These are phyloP conservation scores for Schizosaccharomyces lindneri DNA, from an alignment of 805 yeast genomes.

Conservation along the genomic window DNA sequence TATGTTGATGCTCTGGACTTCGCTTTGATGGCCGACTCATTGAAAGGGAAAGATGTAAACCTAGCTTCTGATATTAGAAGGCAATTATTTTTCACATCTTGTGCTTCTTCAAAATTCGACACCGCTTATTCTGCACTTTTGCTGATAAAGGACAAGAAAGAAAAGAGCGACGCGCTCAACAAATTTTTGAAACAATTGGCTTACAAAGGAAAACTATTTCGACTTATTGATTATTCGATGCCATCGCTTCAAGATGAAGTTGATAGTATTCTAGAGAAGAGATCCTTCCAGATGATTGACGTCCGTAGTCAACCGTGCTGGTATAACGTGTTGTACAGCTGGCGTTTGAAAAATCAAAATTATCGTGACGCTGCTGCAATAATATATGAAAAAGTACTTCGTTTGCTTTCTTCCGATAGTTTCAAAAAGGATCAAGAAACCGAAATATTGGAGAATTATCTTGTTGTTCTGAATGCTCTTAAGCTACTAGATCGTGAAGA, in stretches of 20 bases:
- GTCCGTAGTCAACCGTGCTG: conserved; percentile 4
- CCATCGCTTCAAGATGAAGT: neutral
- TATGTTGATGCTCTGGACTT: neutral
- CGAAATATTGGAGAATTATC: neutral
- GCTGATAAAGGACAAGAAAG: too few species aligned
- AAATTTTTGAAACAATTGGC: neutral
- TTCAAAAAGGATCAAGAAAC: neutral
- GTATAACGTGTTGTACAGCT: neutral
- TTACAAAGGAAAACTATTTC: neutral
- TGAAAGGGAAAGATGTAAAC: neutral
- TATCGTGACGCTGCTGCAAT: neutral
- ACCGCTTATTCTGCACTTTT: neutral
- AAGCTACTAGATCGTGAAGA: neutral
- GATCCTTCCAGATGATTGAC: neutral
- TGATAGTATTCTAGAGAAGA: neutral
- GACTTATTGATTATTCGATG: neutral
- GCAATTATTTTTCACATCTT: neutral
- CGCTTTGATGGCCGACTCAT: neutral
- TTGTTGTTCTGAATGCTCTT: neutral
- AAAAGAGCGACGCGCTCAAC: too few species aligned
- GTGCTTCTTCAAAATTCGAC: neutral
- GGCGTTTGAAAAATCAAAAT: neutral
- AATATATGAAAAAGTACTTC: neutral
- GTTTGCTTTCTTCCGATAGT: neutral
- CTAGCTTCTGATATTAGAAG: neutral